These are phyloP conservation scores for Omphalotus olearius DNA, from an alignment of 1,284 basidiomycete species.

Conservation along the genomic window DNA sequence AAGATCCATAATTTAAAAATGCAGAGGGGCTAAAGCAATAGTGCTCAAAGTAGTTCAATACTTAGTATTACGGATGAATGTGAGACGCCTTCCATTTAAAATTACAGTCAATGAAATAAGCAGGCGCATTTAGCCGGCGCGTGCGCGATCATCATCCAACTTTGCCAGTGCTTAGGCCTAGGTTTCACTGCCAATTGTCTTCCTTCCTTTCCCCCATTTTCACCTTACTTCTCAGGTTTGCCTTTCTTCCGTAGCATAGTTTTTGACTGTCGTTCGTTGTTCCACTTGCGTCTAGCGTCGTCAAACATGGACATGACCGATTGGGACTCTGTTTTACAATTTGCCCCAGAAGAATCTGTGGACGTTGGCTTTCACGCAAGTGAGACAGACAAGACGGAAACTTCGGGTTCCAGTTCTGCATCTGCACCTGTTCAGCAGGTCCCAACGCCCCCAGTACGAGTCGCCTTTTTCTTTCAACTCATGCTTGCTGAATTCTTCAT, in stretches of 20 bases:
- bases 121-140: too few species aligned
- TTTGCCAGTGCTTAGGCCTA: too few species aligned
- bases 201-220: constrained; percentile 4
- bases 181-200: constrained; percentile 10
- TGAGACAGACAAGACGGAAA: background rate
- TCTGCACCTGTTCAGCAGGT: constrained; percentile 34
- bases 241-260: too few species aligned
- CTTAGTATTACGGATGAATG: too few species aligned
- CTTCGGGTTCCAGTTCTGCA: background rate
- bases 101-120: too few species aligned
- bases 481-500: background rate
- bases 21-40: constrained; percentile 17
- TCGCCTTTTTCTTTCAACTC: background rate
- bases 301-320: constrained; percentile 41
- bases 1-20: constrained; percentile 72
- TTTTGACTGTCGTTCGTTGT: too few species aligned
- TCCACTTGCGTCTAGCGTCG: background rate
- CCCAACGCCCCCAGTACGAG: constrained; percentile 64
- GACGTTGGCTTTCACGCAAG: constrained; percentile 6
- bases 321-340: constrained; percentile 62
- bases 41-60: too few species aligned
- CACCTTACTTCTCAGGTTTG: background rate
- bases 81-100: too few species aligned
- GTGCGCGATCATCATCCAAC: too few species aligned
- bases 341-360: constrained; percentile 41